Evolutionary conservation across 2,329 filamentous ascomycete species (phyloP).

Genomic region (Monosporascus sp.): DNA sequence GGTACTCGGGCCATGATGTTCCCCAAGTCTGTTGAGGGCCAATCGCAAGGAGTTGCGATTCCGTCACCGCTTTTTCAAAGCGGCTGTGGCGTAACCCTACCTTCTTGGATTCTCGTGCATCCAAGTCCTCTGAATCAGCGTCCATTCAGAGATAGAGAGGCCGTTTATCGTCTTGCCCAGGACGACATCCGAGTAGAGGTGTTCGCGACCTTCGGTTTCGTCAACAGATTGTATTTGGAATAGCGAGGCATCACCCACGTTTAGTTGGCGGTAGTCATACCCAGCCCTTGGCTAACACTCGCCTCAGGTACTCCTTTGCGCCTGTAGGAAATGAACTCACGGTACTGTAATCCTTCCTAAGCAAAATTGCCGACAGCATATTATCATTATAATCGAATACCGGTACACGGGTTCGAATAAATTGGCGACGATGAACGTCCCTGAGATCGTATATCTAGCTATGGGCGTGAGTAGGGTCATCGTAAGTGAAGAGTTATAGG

Average conservation of each 20-base stretch:
- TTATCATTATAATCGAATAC: conserved; percentile 15
- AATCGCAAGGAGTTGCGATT: not conserved
- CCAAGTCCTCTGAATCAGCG: conserved; percentile 11
- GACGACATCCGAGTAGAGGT: conserved; percentile 21
- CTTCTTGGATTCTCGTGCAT: not conserved
- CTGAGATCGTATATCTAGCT: conserved; percentile 19
- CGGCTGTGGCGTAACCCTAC: conserved; percentile 1
- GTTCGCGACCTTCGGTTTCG: conserved; percentile 5
- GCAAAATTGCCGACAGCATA: conserved; percentile 12
- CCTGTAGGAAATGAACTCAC: conserved; percentile 9
- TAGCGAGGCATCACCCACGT: conserved; percentile 3
- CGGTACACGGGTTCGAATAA: conserved; percentile 11
- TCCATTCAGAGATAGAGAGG: conserved; percentile 12
- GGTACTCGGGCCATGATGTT: conserved; percentile 2
- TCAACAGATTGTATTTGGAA: conserved; percentile 5
- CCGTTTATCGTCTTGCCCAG: conserved; percentile 30
- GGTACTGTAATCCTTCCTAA: conserved; percentile 8
- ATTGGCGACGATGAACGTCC: conserved; percentile 17
- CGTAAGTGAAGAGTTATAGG: not conserved
- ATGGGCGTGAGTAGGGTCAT: not conserved
- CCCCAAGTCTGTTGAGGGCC: conserved; percentile 1
- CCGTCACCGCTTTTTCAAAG: not conserved
- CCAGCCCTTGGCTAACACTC: conserved; percentile 6
- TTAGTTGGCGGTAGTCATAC: conserved; percentile 5
- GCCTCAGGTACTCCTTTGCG: conserved; percentile 12